phyloP scores from a whole-genome alignment of 176 grass and related monocot species.

The Hordeum marinum region DNA sequence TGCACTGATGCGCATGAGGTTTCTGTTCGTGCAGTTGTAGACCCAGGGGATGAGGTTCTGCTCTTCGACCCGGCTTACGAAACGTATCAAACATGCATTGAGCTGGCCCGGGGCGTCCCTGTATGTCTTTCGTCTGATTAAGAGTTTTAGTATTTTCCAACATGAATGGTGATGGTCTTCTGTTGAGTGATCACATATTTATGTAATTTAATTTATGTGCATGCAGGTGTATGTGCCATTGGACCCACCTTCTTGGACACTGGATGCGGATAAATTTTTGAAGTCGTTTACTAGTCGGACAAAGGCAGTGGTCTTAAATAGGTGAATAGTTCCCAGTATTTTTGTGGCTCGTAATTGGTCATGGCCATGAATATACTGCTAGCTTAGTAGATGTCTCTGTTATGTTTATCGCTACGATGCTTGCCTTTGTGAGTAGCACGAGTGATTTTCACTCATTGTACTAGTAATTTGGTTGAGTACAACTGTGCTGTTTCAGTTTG shows the following conservation, averaged over 20 bases:
- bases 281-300: constrained; percentile 71
- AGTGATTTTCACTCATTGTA: background rate
- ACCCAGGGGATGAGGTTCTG: constrained; percentile 80
- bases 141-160: background rate
- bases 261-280: constrained; percentile 57
- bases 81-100: constrained; percentile 76
- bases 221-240: constrained; percentile 77
- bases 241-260: constrained; percentile 73
- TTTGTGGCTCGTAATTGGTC: background rate
- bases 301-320: constrained; percentile 91
- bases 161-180: background rate
- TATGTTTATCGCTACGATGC: background rate
- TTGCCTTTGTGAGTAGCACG: background rate
- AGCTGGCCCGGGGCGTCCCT: constrained; percentile 67
- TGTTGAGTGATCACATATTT: background rate
- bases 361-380: background rate
- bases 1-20: background rate
- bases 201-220: background rate
- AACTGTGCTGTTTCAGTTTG: background rate
- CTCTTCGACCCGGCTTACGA: constrained; percentile 86
- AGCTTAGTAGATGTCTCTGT: background rate
- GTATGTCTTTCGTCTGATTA: constrained; percentile 33
- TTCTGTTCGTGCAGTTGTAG: constrained; percentile 41
- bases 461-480: background rate
- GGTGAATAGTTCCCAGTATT: constrained; percentile 26